Evolutionary conservation across 148 eudicot species (phyloP).

Genomic region (Nepenthes mirabilis): DNA sequence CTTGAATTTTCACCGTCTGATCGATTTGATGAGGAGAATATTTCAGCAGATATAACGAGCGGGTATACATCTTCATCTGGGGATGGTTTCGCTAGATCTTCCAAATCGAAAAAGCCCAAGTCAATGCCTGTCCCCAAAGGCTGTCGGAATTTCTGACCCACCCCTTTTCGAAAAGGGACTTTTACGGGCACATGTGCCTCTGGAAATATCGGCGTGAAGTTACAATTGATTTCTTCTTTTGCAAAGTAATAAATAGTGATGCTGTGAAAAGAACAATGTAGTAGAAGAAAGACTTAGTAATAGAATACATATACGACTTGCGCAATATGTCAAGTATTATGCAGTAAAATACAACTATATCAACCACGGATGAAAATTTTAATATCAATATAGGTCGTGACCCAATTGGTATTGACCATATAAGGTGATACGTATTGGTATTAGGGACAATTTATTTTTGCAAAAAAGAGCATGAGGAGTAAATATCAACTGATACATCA

Average conservation of each 20-base stretch:
- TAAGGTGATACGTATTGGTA: too few species aligned
- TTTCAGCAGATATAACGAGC: constrained; percentile 64
- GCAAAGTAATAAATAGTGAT: constrained; percentile 69
- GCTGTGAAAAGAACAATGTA: constrained; percentile 19
- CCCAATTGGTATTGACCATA: too few species aligned
- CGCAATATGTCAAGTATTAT: too few species aligned
- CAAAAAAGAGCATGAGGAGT: too few species aligned
- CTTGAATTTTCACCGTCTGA: constrained; percentile 13
- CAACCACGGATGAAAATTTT: too few species aligned
- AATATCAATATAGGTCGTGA: too few species aligned
- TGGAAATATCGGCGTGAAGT: constrained; percentile 34
- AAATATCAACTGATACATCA: too few species aligned
- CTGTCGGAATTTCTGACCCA: constrained; percentile 60
- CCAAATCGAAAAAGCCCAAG: constrained; percentile 51
- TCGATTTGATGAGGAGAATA: constrained; percentile 17
- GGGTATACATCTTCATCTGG: constrained; percentile 58
- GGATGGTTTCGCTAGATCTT: constrained; percentile 46
- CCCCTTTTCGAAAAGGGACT: constrained; percentile 61
- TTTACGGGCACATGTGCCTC: constrained; percentile 39
- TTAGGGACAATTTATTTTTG: too few species aligned
- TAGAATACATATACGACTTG: too few species aligned
- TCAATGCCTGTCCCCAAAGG: constrained; percentile 79
- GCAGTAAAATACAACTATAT: too few species aligned
- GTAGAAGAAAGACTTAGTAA: too few species aligned
- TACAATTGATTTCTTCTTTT: constrained; percentile 45